A percentile compares a stretch with the other conserved stretches of the same genome.
Conservation (phyloP, 164 flowering plant species). For the Umbilicus rupestris region DNA sequence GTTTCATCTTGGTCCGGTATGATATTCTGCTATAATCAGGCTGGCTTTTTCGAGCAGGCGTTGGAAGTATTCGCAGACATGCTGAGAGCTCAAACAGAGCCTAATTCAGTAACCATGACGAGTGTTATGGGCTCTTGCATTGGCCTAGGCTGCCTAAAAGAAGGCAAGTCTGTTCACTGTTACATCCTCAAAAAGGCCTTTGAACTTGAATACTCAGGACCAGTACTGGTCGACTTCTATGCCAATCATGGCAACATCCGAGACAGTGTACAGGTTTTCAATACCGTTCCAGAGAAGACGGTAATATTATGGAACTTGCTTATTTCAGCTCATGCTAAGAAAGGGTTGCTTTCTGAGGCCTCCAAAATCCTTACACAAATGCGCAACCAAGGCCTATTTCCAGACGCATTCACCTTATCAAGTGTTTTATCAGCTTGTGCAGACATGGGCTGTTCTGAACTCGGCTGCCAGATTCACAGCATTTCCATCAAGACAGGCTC, state of each 20-base stretch:
- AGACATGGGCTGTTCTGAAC: conserved; percentile 18
- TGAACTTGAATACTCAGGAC: conserved; percentile 33
- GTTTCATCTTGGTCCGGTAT: conserved; percentile 49
- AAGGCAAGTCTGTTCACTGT: conserved; percentile 63
- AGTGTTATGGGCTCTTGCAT: conserved; percentile 46
- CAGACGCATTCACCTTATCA: conserved; percentile 56
- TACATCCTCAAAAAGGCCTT: conserved; percentile 33
- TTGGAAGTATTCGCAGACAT: conserved; percentile 30
- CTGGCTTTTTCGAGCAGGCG: conserved; percentile 35
- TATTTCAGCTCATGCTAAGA: conserved; percentile 35
- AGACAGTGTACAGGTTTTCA: conserved; percentile 28
- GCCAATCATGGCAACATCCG: conserved; percentile 32
- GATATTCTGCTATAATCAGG: conserved; percentile 57
- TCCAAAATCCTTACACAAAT: conserved; percentile 30
- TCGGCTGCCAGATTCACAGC: conserved; percentile 60
- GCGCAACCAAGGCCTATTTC: conserved; percentile 29
- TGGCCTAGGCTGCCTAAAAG: conserved; percentile 33
- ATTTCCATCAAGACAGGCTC: conserved; percentile 32
- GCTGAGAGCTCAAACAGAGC: conserved; percentile 29
- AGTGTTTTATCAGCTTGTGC: conserved; percentile 62
- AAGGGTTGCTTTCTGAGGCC: conserved; percentile 46
- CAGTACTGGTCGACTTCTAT: conserved; percentile 46
- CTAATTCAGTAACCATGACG: conserved; percentile 46
- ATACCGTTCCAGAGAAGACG: conserved; percentile 22
- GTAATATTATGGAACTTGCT: conserved; percentile 61